phyloP scores from a whole-genome alignment of 1,284 basidiomycete genomes.

The Microbotryum lychnidis-dioicae region DNA sequence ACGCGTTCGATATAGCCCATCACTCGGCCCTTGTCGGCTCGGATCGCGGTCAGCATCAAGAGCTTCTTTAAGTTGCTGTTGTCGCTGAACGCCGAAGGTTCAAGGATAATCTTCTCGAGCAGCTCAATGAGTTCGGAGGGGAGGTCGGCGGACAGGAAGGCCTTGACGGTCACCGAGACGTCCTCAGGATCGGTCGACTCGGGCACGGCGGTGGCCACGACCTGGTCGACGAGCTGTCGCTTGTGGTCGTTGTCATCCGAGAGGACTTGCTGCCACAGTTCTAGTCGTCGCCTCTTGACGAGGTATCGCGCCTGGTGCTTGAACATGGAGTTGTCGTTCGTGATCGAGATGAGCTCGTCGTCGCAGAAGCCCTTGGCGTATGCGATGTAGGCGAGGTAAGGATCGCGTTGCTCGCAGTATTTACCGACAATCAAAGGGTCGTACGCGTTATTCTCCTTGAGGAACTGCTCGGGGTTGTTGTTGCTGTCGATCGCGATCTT shows the following conservation, averaged over 20 bases:
- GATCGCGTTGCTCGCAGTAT: conserved; percentile 98
- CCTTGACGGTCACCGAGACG: conserved; percentile 96
- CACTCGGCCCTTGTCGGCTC: conserved; percentile 97
- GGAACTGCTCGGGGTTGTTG: conserved; percentile 93
- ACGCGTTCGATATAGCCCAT: conserved; percentile 98
- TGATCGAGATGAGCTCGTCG: conserved; percentile 92
- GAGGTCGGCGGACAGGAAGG: conserved; percentile 93
- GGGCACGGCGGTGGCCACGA: conserved; percentile 87
- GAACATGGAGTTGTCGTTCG: conserved; percentile 99
- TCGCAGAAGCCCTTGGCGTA: conserved; percentile 99
- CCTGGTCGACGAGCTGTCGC: conserved; percentile 84
- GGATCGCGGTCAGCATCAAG: conserved; percentile 88
- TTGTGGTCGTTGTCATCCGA: conserved; percentile 83
- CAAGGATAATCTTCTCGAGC: conserved; percentile 96
- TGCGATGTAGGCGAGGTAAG: conserved; percentile 97
- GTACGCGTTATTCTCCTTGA: conserved; percentile 98
- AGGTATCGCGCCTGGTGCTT: conserved; percentile 99
- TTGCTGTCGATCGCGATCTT: conserved; percentile 99
- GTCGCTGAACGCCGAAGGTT: conserved; percentile 94
- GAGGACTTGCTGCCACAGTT: conserved; percentile 95
- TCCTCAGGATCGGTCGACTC: conserved; percentile 98
- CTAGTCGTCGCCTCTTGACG: conserved; percentile 88
- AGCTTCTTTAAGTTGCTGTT: conserved; percentile 94
- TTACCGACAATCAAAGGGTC: conserved; percentile 95
- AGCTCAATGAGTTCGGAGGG: conserved; percentile 96